Percentiles rank a stretch among this genome's conserved stretches.
These are phyloP conservation scores for Diaporthe citrichinensis DNA, from an alignment of 2,329 filamentous ascomycete species.

Conservation along the genomic window DNA sequence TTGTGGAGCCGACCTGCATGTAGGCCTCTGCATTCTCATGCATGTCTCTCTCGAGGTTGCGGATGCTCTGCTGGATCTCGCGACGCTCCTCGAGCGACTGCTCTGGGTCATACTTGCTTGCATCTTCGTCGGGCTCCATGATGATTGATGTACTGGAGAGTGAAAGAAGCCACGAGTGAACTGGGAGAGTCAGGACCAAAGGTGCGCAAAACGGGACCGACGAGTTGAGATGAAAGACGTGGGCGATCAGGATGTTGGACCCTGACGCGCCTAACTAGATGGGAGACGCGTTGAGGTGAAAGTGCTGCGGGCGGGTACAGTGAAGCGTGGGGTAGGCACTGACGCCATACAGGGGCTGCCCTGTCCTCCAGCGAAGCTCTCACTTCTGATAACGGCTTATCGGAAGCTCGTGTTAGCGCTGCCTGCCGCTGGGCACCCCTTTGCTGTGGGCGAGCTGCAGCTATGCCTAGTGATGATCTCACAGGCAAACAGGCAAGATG, in stretches of 20 bases:
- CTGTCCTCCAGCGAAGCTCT: neutral
- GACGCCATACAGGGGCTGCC: neutral
- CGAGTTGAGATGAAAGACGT: neutral
- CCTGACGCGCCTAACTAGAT: constrained; percentile 32
- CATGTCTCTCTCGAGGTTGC: constrained; percentile 75
- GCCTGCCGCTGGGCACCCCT: neutral
- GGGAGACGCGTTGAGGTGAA: constrained; percentile 30
- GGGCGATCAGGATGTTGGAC: neutral
- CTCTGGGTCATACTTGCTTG: constrained; percentile 81
- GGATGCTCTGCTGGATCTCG: constrained; percentile 76
- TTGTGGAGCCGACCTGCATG: constrained; percentile 74
- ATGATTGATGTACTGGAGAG: constrained; percentile 40
- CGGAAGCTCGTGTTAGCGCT: neutral
- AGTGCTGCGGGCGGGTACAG: constrained; percentile 13
- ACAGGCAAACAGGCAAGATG: neutral
- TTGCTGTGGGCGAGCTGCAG: neutral
- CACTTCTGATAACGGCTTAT: constrained; percentile 12
- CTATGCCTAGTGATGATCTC: constrained; percentile 5
- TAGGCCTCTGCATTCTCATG: constrained; percentile 80
- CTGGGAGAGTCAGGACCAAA: neutral
- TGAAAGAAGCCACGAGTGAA: neutral
- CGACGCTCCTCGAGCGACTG: constrained; percentile 83
- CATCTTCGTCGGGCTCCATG: constrained; percentile 48
- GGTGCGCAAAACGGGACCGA: neutral
- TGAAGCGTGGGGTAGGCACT: constrained; percentile 13